Evolutionary conservation across 495 filamentous ascomycete species (phyloP).

Genomic region (Daldinia bambusicola): DNA sequence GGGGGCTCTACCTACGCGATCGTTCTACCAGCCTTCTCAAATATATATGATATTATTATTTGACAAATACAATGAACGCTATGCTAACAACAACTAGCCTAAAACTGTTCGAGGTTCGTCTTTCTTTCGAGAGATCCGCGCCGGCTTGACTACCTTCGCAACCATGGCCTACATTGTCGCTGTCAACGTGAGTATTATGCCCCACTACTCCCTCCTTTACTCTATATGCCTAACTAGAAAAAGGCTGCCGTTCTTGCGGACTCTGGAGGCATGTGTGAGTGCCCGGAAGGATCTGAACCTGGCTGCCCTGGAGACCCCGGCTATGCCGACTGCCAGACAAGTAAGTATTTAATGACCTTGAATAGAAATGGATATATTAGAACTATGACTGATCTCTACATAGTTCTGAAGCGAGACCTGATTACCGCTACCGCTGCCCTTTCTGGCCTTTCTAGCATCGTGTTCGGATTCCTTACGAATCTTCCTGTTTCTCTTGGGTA

Average conservation of each 20-base stretch:
- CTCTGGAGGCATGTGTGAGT: conserved; percentile 76
- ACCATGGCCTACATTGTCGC: conserved; percentile 86
- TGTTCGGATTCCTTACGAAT: conserved; percentile 65
- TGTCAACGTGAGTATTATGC: conserved; percentile 56
- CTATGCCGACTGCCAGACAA: conserved; percentile 64
- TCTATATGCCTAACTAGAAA: conserved; percentile 50
- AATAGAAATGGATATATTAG: conserved; percentile 19
- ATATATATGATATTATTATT: background rate
- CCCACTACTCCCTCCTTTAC: conserved; percentile 30
- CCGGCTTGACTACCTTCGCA: conserved; percentile 85
- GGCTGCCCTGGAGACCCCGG: conserved; percentile 65
- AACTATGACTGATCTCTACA: conserved; percentile 4
- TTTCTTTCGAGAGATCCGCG: conserved; percentile 81
- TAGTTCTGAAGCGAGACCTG: conserved; percentile 76
- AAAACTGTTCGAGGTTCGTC: conserved; percentile 66
- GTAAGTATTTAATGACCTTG: conserved; percentile 36
- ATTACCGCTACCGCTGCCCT: conserved; percentile 83
- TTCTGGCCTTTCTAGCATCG: conserved; percentile 62
- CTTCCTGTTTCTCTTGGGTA: conserved; percentile 66
- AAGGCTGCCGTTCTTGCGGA: conserved; percentile 66
- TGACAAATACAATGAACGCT: background rate
- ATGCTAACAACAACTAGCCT: conserved; percentile 56
- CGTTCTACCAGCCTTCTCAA: background rate
- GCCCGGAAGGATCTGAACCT: conserved; percentile 59
- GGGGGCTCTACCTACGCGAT: conserved; percentile 10